Evolutionary conservation across 2,329 filamentous ascomycete species (phyloP), one percentile per base, ranked within the genome.

Genomic region (Bipolaris victoriae): DNA sequence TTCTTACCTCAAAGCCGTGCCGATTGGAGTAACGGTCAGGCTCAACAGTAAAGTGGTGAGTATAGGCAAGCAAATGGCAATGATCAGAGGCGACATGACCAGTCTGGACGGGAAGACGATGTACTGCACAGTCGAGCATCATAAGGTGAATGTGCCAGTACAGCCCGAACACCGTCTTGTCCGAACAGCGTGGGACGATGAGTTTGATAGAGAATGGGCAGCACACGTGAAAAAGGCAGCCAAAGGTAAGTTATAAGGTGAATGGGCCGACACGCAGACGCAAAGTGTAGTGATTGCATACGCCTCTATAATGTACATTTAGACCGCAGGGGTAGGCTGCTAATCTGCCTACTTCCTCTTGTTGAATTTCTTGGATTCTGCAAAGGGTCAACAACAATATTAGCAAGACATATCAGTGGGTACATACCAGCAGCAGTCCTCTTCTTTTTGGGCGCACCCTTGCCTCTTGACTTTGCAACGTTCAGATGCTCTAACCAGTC

Each of bases 361-460:
- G 50, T 73, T 75, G 77, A 81, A 76, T 61, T 79, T 79, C 69
- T 79, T 80, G 49, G 78, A 79, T 65, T 80, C 78, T 80, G 62
- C 15, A 3, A 2, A 10, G 1, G 5, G 43, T 65, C 43, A 66
- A 57, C 20, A 44, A 57, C 1, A 15, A 31, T 52, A 22, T 7
- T 13, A 15, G 29, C 2, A 3, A 10, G 9, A 16, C 3, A 9
- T 6, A 40, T 33, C 5, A 47, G 44, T 29, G 33, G 50, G 45
- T 69, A 76, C 72, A 68, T 53, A 80, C 79, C 79, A 57, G 77
- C 78, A 65, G 78, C 78, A 43, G 83, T 87, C 73, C 83, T 88
- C 84, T 95, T 96, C 86, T 96, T 97, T 85, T 96, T 90, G 7
- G 94, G 92, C 43, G 89, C 86, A 53, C 89, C 89, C 83, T 98